Base-by-base conservation (phyloP, 2,329 filamentous ascomycete genomes). In the Cladosporium austrohemisphaericum region DNA sequence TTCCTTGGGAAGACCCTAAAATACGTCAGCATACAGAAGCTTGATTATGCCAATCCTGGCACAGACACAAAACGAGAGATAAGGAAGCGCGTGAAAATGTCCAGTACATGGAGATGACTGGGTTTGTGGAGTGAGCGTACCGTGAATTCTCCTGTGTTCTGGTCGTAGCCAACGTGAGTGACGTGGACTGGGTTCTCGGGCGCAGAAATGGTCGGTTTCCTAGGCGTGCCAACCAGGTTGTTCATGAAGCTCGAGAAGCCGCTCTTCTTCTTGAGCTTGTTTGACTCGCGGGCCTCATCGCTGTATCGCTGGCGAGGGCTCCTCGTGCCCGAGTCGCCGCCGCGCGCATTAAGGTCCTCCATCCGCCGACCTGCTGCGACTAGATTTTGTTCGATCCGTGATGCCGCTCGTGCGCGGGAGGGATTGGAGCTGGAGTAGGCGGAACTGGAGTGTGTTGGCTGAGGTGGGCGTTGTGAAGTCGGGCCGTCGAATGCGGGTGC, bases 121-220 rank as follows among this genome's bases (percentile, higher is more conserved):
- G n/a, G n/a, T n/a, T 9, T 18, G 13, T 35, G 18, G 41, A 14
- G 20, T 16, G 14, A 46, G 79, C 84, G 65, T 77, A 95, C 90
- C 51, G 92, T 97, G 69, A 95, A 98, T 71, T 95, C 88, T 58
- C 93, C 93, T 3, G 93, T 97, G 62, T 88, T 80, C 71, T 93
- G 95, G 70, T 98, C 92, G 68, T 95, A 96, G 60, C 92, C 92
- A 57, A 98, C 93, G 70, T 98, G 93, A 50, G 92, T 97, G 61
- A 98, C 88, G 71, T 97, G 93, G 52, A 97, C 90, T 41, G 93
- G 93, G 63, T 98, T 97, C 70, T 95, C 91, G 48, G 93, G 93
- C 29, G 90, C 88, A n/a, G 93, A 97, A 62, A 98, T 98, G 68
- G 92, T 83, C 38, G 93, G 89, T 57, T 90, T 88, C 69, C 91